These are phyloP conservation scores for Porphyrellus cyaneotinctus DNA, from an alignment of 768 basidiomycete species.

Conservation along the genomic window DNA sequence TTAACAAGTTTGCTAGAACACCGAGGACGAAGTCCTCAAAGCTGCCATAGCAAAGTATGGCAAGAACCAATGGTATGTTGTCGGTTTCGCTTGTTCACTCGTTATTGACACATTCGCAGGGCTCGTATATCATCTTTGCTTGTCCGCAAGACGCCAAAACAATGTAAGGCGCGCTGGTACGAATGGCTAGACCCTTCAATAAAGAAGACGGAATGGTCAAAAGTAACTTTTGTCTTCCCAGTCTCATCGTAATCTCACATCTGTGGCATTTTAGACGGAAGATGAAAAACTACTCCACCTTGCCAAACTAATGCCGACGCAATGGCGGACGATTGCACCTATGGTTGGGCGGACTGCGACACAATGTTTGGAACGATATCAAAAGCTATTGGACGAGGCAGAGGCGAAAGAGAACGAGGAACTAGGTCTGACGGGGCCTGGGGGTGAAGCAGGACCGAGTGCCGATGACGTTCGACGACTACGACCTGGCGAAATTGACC, in stretches of 20 bases:
- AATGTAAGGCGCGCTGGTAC: slow-evolving; percentile 99
- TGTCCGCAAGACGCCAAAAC: slow-evolving; percentile 97
- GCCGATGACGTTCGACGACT: slow-evolving; percentile 90
- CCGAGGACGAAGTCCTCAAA: slow-evolving; percentile 97
- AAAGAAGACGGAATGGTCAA: slow-evolving; percentile 99
- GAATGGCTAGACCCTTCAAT: slow-evolving; percentile 99
- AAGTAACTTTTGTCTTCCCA: slow-evolving; percentile 44
- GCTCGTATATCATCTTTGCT: slow-evolving; percentile 97
- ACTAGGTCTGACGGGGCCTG: slow-evolving; percentile 82
- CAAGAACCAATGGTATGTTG: slow-evolving; percentile 83
- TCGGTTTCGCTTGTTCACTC: neutral
- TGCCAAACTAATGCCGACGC: slow-evolving; percentile 98
- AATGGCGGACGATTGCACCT: slow-evolving; percentile 99
- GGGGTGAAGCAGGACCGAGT: slow-evolving; percentile 72
- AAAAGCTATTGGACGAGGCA: slow-evolving; percentile 95
- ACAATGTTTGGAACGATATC: slow-evolving; percentile 97
- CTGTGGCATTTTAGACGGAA: slow-evolving; percentile 59
- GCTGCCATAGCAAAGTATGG: slow-evolving; percentile 98
- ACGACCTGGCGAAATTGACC: slow-evolving; percentile 95
- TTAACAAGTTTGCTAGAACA: slow-evolving; percentile 54
- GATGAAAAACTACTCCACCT: slow-evolving; percentile 98
- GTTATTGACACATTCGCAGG: slow-evolving; percentile 40
- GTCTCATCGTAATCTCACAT: neutral
- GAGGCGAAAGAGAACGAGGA: slow-evolving; percentile 97
- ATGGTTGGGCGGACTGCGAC: slow-evolving; percentile 97